Evolutionary conservation across 768 basidiomycete species (phyloP).

Genomic region (Lentinula sp.): DNA sequence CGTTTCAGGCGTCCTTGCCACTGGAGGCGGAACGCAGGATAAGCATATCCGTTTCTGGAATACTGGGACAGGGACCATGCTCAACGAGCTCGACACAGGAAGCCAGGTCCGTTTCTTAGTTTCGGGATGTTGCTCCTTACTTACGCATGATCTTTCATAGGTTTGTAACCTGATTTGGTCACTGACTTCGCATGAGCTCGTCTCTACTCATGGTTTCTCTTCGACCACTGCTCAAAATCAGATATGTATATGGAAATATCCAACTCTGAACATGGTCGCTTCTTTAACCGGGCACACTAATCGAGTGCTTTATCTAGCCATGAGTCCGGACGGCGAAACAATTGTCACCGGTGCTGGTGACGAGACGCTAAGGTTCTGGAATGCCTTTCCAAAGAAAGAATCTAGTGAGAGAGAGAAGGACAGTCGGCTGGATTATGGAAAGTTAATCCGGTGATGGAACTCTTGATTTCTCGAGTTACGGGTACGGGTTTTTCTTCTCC

Average conservation of each 20-base stretch:
- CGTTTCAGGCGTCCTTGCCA: slow-evolving; percentile 82
- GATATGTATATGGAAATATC: slow-evolving; percentile 94
- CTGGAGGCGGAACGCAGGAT: slow-evolving; percentile 97
- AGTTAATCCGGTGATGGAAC: slow-evolving; percentile 41
- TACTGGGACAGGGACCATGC: slow-evolving; percentile 75
- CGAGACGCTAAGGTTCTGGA: slow-evolving; percentile 97
- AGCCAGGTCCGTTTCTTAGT: slow-evolving; percentile 64
- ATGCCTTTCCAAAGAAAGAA: slow-evolving; percentile 84
- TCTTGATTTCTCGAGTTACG: neutral
- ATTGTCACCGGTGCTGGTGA: slow-evolving; percentile 98
- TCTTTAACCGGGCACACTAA: slow-evolving; percentile 92
- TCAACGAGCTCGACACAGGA: slow-evolving; percentile 89
- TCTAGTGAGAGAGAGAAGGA: slow-evolving; percentile 30
- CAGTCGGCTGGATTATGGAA: slow-evolving; percentile 44
- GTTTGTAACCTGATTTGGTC: slow-evolving; percentile 99
- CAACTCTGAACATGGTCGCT: slow-evolving; percentile 89
- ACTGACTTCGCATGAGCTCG: slow-evolving; percentile 90
- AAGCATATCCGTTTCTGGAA: slow-evolving; percentile 99
- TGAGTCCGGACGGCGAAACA: slow-evolving; percentile 96
- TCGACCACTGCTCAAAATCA: slow-evolving; percentile 93
- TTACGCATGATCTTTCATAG: slow-evolving; percentile 31
- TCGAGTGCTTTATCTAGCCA: slow-evolving; percentile 94
- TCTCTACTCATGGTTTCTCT: slow-evolving; percentile 96
- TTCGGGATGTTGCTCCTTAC: neutral
- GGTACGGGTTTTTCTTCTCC: neutral